Base-by-base conservation (phyloP, 345 rosid genomes). In the Acer yangbiense region DNA sequence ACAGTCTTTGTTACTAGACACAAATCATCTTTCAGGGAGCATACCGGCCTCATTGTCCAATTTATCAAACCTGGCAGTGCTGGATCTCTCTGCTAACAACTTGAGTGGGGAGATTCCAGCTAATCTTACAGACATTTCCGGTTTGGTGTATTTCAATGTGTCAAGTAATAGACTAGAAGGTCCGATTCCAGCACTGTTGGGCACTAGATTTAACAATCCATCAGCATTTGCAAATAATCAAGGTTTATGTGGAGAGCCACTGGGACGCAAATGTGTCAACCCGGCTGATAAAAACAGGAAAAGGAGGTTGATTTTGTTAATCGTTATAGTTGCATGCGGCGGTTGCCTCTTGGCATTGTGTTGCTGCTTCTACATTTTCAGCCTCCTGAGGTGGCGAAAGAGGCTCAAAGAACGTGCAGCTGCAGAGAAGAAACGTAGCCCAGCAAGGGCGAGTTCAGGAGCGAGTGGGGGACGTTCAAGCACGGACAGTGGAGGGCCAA, bases 381-480 rank as follows among this genome's bases (percentile, higher is more conserved):
- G 97, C 69, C 93, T 94, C 75, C 81, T 94, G 79, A 85, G 86
- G 74, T 96, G 99, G 99, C 91, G 97, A 75, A 88, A 87, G 83
- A 90, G 78, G 87, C 93, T 96, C 27, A 87, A 85, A 79, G 88
- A 88, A 55, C 79, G 82, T 72, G 92, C 94, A 0, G 71, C 91
- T 0, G 97, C 96, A 18, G 98, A 93, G 85, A 96, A 96, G 88
- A 96, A 92, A 77, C 83, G 91, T 0, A 92, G 97, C 79, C 99
- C 98, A 0, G 94, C 86, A 11, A 87, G 97, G 81, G 93, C 92
- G 8, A 95, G 97, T 69, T 93, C 92, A 1, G 90, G 94, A 65
- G 79, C 90, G 0, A 92, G 94, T 67, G 90, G 93, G 29, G 94
- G 96, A 6, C 91, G 98, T 7, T 87, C 94, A 52, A 96, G 99